Evolutionary conservation across 2,329 filamentous ascomycete genomes (phyloP).

Genomic region (Cladorrhinum sp.): DNA sequence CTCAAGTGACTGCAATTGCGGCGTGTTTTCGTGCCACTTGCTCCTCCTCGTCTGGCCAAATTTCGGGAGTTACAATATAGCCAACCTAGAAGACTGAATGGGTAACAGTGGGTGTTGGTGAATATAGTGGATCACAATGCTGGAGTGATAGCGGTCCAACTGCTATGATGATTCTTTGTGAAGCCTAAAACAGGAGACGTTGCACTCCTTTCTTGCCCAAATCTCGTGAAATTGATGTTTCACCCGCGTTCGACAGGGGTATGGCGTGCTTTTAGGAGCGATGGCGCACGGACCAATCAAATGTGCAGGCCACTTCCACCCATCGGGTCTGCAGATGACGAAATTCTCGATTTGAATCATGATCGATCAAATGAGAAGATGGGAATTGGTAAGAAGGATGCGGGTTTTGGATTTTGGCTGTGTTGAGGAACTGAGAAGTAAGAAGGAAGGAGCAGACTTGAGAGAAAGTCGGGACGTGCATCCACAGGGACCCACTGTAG

Average conservation of each 20-base stretch:
- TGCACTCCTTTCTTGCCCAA: background rate
- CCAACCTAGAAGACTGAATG: background rate
- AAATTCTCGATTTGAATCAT: background rate
- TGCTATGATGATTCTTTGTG: background rate
- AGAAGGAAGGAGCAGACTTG: background rate
- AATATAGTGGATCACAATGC: background rate
- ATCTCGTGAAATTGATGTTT: constrained; percentile 2
- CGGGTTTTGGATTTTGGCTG: background rate
- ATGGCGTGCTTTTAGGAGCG: constrained; percentile 22
- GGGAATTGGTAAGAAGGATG: background rate
- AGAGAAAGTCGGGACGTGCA: background rate
- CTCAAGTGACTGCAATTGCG: background rate
- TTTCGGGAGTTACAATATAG: background rate
- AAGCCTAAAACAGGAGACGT: background rate
- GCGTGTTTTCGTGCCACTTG: background rate
- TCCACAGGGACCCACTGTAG: background rate
- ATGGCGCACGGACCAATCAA: constrained; percentile 18
- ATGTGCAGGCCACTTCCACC: background rate
- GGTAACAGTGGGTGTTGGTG: background rate
- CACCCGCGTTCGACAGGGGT: background rate
- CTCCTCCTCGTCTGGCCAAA: background rate
- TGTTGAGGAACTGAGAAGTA: background rate
- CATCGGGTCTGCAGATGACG: background rate
- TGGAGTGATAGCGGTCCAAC: background rate
- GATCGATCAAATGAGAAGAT: background rate